Base-by-base conservation (phyloP, 345 rosid species). In the Gossypium arboreum region DNA sequence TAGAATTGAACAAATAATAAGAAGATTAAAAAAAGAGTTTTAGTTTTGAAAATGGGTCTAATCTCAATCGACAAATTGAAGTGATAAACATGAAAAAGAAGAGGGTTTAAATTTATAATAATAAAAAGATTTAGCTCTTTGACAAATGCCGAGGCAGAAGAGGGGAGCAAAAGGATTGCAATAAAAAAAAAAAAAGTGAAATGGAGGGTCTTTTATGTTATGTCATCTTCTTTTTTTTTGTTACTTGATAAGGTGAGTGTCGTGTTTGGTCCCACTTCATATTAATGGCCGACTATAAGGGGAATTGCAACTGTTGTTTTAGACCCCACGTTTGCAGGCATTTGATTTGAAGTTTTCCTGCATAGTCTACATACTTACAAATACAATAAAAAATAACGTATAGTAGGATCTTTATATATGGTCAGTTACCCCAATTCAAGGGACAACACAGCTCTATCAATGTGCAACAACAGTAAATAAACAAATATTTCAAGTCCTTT, bases 241-340 rank as follows among this genome's bases (percentile, higher is more conserved):
- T 69, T 65, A 17, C 66, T 76, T 2, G 83, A 16, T 81, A 81
- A 63, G 83, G 86, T 86, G 24, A 70, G 77, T 34, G 64, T 41
- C 75, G 77, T 44, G 64, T 41, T 76, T 70, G 87, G 85, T 60
- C 87, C 85, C 81, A 84, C 80, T 13, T 5, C 16, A 45, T 29
- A 55, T 76, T 68, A 76, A 83, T 74, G 81, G 82, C 81, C 73
- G 73, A 69, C 45, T 51, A 10, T 17, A 59, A 59, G 69, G 79
- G 18, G 81, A 68, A 76, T 68, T 9, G 81, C 63, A 1, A 54
- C 84, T 82, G 72, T 75, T 72, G 51, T 45, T 80, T 76, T 55
- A 55, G 77, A 61, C 51, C 77, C 64, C 78, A 59, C 25, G 3
- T 12, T 12, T 57, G 20, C 8, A 18, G 67, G 58, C 60, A 10